phyloP scores from a whole-genome alignment of 129 eudicot genomes.

The Rutidosis leptorrhynchoides region DNA sequence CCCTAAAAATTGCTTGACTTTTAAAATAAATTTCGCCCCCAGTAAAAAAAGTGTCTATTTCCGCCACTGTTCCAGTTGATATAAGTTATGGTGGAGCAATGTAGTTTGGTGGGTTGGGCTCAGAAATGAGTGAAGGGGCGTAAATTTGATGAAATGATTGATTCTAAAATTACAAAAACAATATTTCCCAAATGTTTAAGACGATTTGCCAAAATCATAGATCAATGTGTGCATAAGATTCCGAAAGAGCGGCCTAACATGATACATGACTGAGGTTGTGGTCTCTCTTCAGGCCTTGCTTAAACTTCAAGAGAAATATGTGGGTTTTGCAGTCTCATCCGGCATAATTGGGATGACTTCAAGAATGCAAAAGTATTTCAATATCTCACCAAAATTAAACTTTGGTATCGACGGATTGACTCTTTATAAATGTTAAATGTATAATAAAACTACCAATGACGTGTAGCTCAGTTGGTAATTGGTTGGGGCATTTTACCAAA shows the following conservation, averaged over 20 bases:
- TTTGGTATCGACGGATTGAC: background rate
- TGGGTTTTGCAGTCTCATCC: background rate
- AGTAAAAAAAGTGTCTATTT: too few relatives aligned
- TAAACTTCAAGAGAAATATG: constrained; percentile 11
- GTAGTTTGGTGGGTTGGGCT: constrained; percentile 29
- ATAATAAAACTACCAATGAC: too few relatives aligned
- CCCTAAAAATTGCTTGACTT: too few relatives aligned
- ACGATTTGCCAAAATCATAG: constrained; percentile 5
- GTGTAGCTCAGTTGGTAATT: too few relatives aligned
- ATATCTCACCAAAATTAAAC: background rate
- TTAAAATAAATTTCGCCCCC: too few relatives aligned
- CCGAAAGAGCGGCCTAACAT: constrained; percentile 22
- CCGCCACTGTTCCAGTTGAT: too few relatives aligned
- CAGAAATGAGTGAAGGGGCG: constrained; percentile 18
- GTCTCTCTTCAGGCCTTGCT: constrained; percentile 19
- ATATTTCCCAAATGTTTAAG: constrained; percentile 15
- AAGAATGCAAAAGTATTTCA: background rate
- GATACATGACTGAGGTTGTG: constrained; percentile 34
- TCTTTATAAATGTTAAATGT: background rate
- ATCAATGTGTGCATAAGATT: constrained; percentile 17
- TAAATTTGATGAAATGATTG: constrained; percentile 24
- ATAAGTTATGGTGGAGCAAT: background rate
- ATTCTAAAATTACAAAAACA: background rate
- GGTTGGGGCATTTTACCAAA: too few relatives aligned
- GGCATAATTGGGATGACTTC: background rate